Evolutionary conservation across 148 eudicot genomes (phyloP).

Genomic region (Diospyros kaki): DNA sequence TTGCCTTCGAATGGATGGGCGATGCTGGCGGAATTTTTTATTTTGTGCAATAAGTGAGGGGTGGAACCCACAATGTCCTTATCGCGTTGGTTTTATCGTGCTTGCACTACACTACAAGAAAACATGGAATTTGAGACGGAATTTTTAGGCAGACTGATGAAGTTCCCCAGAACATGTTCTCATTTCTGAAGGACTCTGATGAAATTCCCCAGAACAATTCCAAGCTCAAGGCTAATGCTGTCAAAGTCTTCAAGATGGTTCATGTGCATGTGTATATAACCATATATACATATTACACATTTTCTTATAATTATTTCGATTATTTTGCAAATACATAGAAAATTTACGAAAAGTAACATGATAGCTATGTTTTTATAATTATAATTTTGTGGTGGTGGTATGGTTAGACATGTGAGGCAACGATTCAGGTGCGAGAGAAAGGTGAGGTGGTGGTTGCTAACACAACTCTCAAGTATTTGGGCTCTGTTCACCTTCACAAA

Average conservation of each 20-base stretch:
- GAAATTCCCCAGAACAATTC: conserved; percentile 57
- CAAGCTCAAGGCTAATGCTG: conserved; percentile 65
- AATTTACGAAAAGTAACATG: background rate
- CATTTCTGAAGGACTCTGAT: conserved; percentile 54
- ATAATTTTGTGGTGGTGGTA: background rate
- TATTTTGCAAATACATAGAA: background rate
- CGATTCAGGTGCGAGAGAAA: conserved; percentile 49
- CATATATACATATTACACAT: background rate
- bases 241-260: conserved; percentile 66
- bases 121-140: no score
- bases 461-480: conserved; percentile 53
- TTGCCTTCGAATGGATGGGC: no score
- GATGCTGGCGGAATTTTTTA: no score
- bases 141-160: no score
- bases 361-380: background rate
- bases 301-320: background rate
- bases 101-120: no score
- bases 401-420: conserved; percentile 52
- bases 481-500: conserved; percentile 49
- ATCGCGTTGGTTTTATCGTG: no score
- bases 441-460: conserved; percentile 47
- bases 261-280: no score
- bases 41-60: no score
- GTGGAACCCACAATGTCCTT: no score
- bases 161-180: conserved; percentile 43